A percentile compares a stretch with the other conserved stretches of the same genome.
Evolutionary conservation across 1,284 basidiomycete species (phyloP).

Genomic region (Pyrrhoderma lamaoense): DNA sequence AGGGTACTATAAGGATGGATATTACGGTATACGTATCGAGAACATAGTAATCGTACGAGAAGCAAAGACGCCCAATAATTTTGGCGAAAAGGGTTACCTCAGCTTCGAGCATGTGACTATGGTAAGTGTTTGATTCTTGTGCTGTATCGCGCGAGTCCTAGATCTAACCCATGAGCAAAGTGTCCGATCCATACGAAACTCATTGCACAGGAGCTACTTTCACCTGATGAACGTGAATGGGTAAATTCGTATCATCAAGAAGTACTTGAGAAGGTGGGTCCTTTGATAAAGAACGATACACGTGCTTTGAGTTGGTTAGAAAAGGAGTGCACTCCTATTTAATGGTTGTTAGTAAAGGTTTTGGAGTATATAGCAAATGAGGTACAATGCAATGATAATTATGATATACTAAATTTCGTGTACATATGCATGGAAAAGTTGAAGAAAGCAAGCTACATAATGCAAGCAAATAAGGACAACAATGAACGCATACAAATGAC

Average conservation of each 20-base stretch:
- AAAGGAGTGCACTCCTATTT: constrained; percentile 47
- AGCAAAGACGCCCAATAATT: constrained; percentile 73
- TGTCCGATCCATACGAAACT: constrained; percentile 87
- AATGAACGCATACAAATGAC: too few species aligned
- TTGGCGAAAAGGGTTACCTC: constrained; percentile 78
- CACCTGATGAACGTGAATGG: constrained; percentile 69
- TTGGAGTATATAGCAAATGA: too few species aligned
- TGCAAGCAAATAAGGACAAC: too few species aligned
- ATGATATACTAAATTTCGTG: too few species aligned
- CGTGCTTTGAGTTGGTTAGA: constrained; percentile 76
- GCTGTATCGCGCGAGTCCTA: constrained; percentile 10
- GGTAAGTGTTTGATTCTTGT: constrained; percentile 31
- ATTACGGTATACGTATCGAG: constrained; percentile 92
- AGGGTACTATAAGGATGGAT: constrained; percentile 89
- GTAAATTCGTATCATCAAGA: constrained; percentile 82
- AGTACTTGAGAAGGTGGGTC: constrained; percentile 68
- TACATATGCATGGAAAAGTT: too few species aligned
- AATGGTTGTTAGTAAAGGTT: neutral
- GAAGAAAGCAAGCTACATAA: too few species aligned
- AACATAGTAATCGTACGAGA: constrained; percentile 75
- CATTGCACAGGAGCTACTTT: constrained; percentile 61
- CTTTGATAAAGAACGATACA: constrained; percentile 62
- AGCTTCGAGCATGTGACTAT: constrained; percentile 83
- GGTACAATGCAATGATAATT: too few species aligned
- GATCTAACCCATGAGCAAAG: constrained; percentile 27